Evolutionary conservation across 2,329 filamentous ascomycete genomes (phyloP).

Genomic region (Fusarium duplospermum): DNA sequence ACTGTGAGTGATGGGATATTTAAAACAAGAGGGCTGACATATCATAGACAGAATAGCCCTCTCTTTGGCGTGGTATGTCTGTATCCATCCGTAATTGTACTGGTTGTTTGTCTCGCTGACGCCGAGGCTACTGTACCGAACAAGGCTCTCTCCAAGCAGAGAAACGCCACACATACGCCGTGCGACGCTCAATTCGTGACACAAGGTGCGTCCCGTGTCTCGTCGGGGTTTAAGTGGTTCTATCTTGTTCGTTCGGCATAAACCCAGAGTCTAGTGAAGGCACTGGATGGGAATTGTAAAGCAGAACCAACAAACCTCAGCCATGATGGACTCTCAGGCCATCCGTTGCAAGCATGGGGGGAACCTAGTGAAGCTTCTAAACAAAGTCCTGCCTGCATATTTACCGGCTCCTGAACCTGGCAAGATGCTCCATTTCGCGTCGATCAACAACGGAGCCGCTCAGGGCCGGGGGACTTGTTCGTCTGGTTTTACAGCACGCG

Average conservation of each 20-base stretch:
- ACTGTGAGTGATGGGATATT: not conserved
- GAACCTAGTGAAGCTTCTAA: not conserved
- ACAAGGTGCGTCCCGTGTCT: slow-evolving; percentile 10
- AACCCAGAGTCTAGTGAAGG: not conserved
- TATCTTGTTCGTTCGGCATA: not conserved
- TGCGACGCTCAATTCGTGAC: slow-evolving; percentile 13
- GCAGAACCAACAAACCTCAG: not conserved
- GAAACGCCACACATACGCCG: slow-evolving; percentile 15
- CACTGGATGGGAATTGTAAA: not conserved
- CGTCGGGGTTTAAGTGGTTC: slow-evolving; percentile 5
- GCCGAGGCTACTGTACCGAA: not conserved
- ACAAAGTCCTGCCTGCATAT: not conserved
- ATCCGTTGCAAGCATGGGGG: slow-evolving; percentile 7
- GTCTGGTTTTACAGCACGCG: not conserved
- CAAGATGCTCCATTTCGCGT: slow-evolving; percentile 9
- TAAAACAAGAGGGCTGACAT: not conserved
- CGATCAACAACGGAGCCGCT: slow-evolving; percentile 26
- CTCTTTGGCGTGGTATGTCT: not conserved
- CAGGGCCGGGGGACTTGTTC: slow-evolving; percentile 7
- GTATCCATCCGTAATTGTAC: not conserved
- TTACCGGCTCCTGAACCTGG: slow-evolving; percentile 5
- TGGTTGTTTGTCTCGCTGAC: not conserved
- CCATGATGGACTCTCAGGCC: not conserved
- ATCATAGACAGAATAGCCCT: not conserved
- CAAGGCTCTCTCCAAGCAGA: not conserved